Percentiles rank a stretch among this genome's conserved stretches.
phyloP scores from a whole-genome alignment of 148 eudicot species.

The Amaranthus hypochondriacus region DNA sequence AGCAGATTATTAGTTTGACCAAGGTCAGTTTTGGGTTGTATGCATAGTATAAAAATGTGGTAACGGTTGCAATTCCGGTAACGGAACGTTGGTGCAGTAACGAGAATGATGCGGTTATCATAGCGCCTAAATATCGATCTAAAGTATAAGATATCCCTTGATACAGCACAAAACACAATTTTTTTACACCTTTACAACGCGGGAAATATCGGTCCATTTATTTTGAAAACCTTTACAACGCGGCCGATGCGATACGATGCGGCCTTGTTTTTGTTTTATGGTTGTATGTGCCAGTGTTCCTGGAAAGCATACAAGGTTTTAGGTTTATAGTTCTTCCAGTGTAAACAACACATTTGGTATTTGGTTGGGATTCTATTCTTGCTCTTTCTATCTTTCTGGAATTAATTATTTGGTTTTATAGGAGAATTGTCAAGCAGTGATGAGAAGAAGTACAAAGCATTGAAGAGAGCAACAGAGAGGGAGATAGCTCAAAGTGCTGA shows the following conservation, averaged over 20 bases:
- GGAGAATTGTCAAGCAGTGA: slow-evolving; percentile 98
- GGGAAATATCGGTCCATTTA: too few species aligned
- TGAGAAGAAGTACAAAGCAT: slow-evolving; percentile 92
- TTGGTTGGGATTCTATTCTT: background rate
- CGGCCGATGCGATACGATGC: too few species aligned
- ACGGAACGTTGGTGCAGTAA: too few species aligned
- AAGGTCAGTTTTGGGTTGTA: background rate
- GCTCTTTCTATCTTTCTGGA: background rate
- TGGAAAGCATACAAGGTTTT: background rate
- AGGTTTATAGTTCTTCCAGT: background rate
- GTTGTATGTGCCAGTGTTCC: background rate
- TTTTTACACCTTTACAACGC: too few species aligned
- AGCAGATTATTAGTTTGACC: background rate
- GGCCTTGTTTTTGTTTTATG: too few species aligned
- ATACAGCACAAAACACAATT: too few species aligned
- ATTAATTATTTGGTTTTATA: slow-evolving; percentile 18
- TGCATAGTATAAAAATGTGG: background rate
- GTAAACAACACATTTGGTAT: too few species aligned
- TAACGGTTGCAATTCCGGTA: too few species aligned
- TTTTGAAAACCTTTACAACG: too few species aligned
- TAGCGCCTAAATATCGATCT: too few species aligned
- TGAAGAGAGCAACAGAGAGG: slow-evolving; percentile 98
- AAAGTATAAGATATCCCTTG: too few species aligned
- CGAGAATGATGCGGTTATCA: too few species aligned
- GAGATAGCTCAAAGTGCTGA: slow-evolving; percentile 99